Evolutionary conservation across 169 alveolate species (phyloP).

Genomic region (Plasmodium sp.): DNA sequence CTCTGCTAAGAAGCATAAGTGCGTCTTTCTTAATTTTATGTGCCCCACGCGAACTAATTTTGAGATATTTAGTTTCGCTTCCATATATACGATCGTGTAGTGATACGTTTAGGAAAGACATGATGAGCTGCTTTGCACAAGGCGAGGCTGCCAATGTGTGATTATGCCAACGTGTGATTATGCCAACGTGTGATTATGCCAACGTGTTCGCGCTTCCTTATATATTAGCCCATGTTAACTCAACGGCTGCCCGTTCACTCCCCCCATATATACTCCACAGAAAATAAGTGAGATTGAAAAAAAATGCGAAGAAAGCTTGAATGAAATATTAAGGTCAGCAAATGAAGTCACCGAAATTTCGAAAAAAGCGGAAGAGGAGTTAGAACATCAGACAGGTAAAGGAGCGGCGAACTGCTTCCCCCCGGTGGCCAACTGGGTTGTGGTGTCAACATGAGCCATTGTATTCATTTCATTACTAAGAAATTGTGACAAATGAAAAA

Average conservation of each 20-base stretch:
- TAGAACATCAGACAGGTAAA: slow-evolving; percentile 73
- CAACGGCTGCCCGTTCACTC: background rate
- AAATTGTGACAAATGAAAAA: background rate
- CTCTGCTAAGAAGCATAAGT: background rate
- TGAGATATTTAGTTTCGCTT: background rate
- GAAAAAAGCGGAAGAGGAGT: slow-evolving; percentile 74
- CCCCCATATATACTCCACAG: slow-evolving; percentile 2
- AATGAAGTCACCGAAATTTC: slow-evolving; percentile 73
- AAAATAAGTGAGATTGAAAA: slow-evolving; percentile 74
- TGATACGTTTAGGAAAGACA: background rate
- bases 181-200: no score
- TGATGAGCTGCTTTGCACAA: background rate
- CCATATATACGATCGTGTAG: background rate
- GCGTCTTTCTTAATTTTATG: background rate
- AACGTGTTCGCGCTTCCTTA: background rate
- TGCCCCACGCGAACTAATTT: background rate
- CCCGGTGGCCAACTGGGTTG: background rate
- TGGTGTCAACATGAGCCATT: background rate
- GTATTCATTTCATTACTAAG: background rate
- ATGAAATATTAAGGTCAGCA: slow-evolving; percentile 73
- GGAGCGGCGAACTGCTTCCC: background rate
- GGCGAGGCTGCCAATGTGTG: background rate
- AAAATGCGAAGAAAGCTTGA: slow-evolving; percentile 73
- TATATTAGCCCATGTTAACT: background rate
- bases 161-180: background rate